Evolutionary conservation across 345 rosid species (phyloP).

Genomic region (Noccaea bulbosa): DNA sequence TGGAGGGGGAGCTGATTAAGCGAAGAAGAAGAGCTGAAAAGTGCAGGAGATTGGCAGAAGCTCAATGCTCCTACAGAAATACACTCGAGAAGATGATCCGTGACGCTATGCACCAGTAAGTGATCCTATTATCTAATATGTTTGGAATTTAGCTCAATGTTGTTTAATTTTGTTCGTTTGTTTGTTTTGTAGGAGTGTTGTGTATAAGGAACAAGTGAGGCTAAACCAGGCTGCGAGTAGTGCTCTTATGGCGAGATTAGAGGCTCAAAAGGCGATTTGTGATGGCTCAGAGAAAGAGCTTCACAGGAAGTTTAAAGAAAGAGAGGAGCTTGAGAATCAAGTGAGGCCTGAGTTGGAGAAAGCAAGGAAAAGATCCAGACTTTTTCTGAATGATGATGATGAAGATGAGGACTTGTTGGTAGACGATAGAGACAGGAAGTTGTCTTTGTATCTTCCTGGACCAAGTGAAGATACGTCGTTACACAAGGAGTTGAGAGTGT

Average conservation of each 20-base stretch:
- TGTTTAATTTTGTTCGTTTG: neutral
- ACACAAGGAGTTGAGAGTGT: conserved; percentile 71
- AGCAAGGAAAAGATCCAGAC: conserved; percentile 81
- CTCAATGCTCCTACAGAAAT: conserved; percentile 81
- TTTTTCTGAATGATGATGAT: conserved; percentile 48
- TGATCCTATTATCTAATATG: conserved; percentile 14
- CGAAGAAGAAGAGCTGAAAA: conserved; percentile 88
- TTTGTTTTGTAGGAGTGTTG: conserved; percentile 70
- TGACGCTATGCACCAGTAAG: conserved; percentile 99
- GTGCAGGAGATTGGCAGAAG: conserved; percentile 91
- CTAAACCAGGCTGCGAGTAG: conserved; percentile 84
- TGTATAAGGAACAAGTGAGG: conserved; percentile 91
- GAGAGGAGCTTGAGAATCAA: conserved; percentile 79
- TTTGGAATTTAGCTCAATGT: neutral
- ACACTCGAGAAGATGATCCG: conserved; percentile 95
- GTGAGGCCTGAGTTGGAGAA: conserved; percentile 77
- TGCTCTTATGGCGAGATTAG: conserved; percentile 88
- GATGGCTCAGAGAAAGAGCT: conserved; percentile 89
- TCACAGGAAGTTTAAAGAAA: conserved; percentile 78
- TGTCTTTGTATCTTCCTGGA: conserved; percentile 69
- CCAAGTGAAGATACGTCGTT: conserved; percentile 51
- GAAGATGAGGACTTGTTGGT: conserved; percentile 58
- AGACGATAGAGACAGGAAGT: conserved; percentile 54
- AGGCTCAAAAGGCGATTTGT: conserved; percentile 89
- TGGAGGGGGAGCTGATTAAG: conserved; percentile 73